Percentiles rank a stretch among this genome's conserved stretches.
phyloP scores from a whole-genome alignment of 768 basidiomycete genomes.

The Vararia minispora region DNA sequence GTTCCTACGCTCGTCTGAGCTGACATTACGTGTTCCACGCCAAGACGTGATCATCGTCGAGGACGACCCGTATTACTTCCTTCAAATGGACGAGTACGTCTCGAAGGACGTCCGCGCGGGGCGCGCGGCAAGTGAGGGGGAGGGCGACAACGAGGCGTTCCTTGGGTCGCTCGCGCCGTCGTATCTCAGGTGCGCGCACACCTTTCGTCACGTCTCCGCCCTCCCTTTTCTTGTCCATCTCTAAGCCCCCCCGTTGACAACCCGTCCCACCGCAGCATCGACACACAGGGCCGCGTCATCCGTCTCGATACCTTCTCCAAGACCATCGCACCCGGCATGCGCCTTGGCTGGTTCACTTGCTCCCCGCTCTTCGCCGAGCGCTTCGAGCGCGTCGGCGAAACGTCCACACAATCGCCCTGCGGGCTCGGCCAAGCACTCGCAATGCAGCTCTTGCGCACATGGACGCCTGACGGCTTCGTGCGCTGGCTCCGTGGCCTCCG shows the following conservation, averaged over 20 bases:
- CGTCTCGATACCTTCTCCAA: slow-evolving; percentile 76
- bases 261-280: slow-evolving; percentile 46
- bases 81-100: slow-evolving; percentile 49
- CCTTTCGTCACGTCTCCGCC: background rate
- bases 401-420: slow-evolving; percentile 55
- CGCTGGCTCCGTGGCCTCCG: slow-evolving; percentile 65
- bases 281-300: slow-evolving; percentile 76
- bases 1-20: background rate
- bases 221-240: background rate
- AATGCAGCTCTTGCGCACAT: slow-evolving; percentile 46
- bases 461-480: slow-evolving; percentile 62
- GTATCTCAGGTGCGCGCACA: slow-evolving; percentile 37
- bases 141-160: slow-evolving; percentile 32
- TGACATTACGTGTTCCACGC: background rate
- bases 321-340: slow-evolving; percentile 69
- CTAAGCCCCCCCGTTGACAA: background rate
- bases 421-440: slow-evolving; percentile 65
- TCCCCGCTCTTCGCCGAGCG: slow-evolving; percentile 68
- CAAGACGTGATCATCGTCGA: slow-evolving; percentile 69
- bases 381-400: slow-evolving; percentile 59
- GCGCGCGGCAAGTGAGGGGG: slow-evolving; percentile 10
- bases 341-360: slow-evolving; percentile 75
- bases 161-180: slow-evolving; percentile 47
- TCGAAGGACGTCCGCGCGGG: slow-evolving; percentile 27
- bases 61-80: slow-evolving; percentile 77